Conservation (phyloP, 495 filamentous ascomycete species). For the Apiosordaria backusii region DNA sequence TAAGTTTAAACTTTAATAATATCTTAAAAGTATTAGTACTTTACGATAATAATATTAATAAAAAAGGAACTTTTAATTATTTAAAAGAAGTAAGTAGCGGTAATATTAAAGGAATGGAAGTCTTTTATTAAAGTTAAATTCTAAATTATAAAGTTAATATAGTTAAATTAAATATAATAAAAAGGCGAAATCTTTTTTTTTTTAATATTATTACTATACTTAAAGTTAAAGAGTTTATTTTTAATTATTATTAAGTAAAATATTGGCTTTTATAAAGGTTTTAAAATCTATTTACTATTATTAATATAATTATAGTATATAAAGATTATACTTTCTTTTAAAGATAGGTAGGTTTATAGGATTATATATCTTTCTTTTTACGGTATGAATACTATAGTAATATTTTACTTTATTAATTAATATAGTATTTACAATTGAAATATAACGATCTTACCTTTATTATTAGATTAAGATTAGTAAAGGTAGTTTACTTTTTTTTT, state of each 20-base stretch:
- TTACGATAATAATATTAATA: too few relatives aligned
- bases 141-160: not conserved
- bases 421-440: too few relatives aligned
- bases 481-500: too few relatives aligned
- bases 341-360: conserved; percentile 40
- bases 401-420: too few relatives aligned
- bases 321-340: conserved; percentile 48
- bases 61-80: too few relatives aligned
- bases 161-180: not conserved
- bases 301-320: conserved; percentile 29
- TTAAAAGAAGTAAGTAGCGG: too few relatives aligned
- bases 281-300: conserved; percentile 37
- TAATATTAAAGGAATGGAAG: not conserved
- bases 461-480: too few relatives aligned
- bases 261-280: conserved; percentile 11
- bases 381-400: conserved; percentile 37
- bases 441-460: too few relatives aligned
- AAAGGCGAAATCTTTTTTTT: not conserved
- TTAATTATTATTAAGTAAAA: too few relatives aligned
- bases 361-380: conserved; percentile 40
- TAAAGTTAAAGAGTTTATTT: conserved; percentile 7
- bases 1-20: too few relatives aligned
- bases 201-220: not conserved
- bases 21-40: too few relatives aligned
- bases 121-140: too few relatives aligned